Conservation (phyloP, 2,329 filamentous ascomycete species). For the Emmonsiellopsis sp. region DNA sequence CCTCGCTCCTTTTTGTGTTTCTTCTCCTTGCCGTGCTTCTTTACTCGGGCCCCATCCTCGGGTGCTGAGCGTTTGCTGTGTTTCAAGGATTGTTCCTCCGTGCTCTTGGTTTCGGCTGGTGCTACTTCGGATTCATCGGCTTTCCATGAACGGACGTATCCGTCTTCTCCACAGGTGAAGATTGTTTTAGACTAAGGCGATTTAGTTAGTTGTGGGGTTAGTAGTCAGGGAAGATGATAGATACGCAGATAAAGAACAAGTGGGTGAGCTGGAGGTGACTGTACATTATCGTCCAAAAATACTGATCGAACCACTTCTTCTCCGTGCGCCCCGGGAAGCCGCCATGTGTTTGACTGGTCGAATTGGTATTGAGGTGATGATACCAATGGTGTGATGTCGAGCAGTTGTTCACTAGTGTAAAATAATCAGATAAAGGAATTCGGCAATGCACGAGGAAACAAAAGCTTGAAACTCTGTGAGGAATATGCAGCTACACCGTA, state of each 20-base stretch:
- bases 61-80: not conserved
- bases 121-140: conserved; percentile 9
- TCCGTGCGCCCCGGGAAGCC: conserved; percentile 38
- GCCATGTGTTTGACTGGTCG: conserved; percentile 30
- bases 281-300: conserved; percentile 35
- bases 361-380: conserved; percentile 29
- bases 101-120: conserved; percentile 4
- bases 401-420: conserved; percentile 24
- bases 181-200: conserved; percentile 26
- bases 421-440: not conserved
- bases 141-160: conserved; percentile 31
- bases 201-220: not conserved
- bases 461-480: not conserved
- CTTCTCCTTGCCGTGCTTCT: conserved; percentile 22
- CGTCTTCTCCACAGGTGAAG: conserved; percentile 38
- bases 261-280: conserved; percentile 3
- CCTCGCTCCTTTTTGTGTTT: conserved; percentile 23
- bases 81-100: conserved; percentile 6
- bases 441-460: not conserved
- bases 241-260: not conserved
- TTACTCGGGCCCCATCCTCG: conserved; percentile 4
- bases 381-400: conserved; percentile 34
- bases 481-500: not conserved
- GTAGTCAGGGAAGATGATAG: not conserved
- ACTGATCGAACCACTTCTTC: conserved; percentile 40